Percentiles rank a stretch among this genome's conserved stretches.
Evolutionary conservation across 1,139 yeast species (phyloP).

Genomic region (Hyphopichia pseudoburtonii): DNA sequence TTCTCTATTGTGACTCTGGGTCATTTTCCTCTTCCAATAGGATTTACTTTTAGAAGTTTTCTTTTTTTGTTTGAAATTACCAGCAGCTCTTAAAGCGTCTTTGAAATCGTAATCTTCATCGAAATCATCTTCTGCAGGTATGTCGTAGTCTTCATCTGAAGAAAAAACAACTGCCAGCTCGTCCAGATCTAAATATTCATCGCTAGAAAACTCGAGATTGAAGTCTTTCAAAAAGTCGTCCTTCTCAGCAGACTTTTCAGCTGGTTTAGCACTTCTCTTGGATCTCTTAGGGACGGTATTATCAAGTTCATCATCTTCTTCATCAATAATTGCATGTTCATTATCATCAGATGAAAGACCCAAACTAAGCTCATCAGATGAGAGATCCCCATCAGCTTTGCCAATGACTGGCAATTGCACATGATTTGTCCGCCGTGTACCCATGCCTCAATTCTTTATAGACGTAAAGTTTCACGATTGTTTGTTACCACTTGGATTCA

Average conservation of each 20-base stretch:
- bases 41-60: slow-evolving; percentile 30
- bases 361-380: neutral
- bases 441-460: no score
- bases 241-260: neutral
- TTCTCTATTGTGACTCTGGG: slow-evolving; percentile 41
- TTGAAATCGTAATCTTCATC: slow-evolving; percentile 51
- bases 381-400: neutral
- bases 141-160: slow-evolving; percentile 24
- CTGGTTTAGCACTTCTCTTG: neutral
- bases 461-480: no score
- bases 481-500: no score
- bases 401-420: neutral
- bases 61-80: slow-evolving; percentile 43
- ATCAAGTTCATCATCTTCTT: neutral
- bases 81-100: slow-evolving; percentile 64
- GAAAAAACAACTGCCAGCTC: slow-evolving; percentile 9
- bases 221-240: slow-evolving; percentile 1
- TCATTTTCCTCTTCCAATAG: slow-evolving; percentile 33
- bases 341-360: neutral
- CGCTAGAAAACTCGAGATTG: neutral
- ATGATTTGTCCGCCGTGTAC: neutral
- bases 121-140: slow-evolving; percentile 34
- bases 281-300: no score
- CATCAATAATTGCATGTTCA: neutral
- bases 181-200: neutral